phyloP scores from a whole-genome alignment of 352 stramenopile genomes.

The Pythium aquatile region DNA sequence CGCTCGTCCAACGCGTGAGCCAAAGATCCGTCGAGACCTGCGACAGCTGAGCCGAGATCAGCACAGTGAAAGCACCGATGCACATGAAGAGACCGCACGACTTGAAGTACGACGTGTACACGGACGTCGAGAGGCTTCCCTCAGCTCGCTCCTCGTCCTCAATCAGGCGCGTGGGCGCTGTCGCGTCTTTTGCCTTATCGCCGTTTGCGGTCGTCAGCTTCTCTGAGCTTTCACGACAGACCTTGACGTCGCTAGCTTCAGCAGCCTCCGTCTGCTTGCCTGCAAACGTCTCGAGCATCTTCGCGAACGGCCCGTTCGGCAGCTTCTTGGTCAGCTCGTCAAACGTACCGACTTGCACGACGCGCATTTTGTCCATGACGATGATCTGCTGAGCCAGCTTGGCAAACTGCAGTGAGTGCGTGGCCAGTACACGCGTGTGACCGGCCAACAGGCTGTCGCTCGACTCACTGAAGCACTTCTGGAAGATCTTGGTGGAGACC shows the following conservation, averaged over 20 bases:
- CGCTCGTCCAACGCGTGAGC: slow-evolving; percentile 56
- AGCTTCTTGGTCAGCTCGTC: slow-evolving; percentile 40
- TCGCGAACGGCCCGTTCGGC: slow-evolving; percentile 42
- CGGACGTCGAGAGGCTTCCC: slow-evolving; percentile 34
- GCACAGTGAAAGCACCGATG: slow-evolving; percentile 33
- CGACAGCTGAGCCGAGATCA: slow-evolving; percentile 47
- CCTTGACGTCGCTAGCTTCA: not conserved
- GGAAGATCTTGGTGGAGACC: slow-evolving; percentile 48
- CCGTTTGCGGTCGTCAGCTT: not conserved
- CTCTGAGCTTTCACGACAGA: not conserved
- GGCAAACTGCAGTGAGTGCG: slow-evolving; percentile 53
- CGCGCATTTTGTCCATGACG: slow-evolving; percentile 66
- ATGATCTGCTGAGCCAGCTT: slow-evolving; percentile 65
- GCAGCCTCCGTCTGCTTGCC: slow-evolving; percentile 1
- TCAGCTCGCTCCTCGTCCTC: slow-evolving; percentile 48
- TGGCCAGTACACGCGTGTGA: slow-evolving; percentile 51
- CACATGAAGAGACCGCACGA: slow-evolving; percentile 43
- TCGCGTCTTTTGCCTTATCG: not conserved
- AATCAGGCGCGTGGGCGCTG: slow-evolving; percentile 28
- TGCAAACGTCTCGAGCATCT: slow-evolving; percentile 33
- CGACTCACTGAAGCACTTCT: slow-evolving; percentile 47
- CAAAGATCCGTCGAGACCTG: slow-evolving; percentile 66
- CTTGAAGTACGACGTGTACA: slow-evolving; percentile 51
- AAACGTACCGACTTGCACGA: slow-evolving; percentile 64
- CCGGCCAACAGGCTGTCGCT: slow-evolving; percentile 41